phyloP scores from a whole-genome alignment of 202 grass and related monocot species.

The Thinopyrum obtusiflorum region DNA sequence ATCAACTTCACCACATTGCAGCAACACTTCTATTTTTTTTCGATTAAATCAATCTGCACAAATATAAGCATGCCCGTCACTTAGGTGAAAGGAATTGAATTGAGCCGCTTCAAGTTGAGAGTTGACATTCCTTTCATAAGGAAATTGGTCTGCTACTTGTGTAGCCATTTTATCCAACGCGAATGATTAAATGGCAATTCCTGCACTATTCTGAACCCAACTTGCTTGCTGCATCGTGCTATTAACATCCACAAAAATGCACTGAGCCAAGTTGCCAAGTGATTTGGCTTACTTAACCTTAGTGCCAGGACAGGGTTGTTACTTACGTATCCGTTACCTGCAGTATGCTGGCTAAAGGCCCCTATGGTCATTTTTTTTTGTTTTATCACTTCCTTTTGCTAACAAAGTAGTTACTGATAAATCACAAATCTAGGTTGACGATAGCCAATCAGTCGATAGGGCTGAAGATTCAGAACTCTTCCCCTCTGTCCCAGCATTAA shows the following conservation, averaged over 20 bases:
- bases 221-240: not conserved
- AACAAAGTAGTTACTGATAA: not conserved
- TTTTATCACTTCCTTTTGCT: constrained; percentile 19
- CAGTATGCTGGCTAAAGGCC: not conserved
- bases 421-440: constrained; percentile 53
- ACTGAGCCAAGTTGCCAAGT: not conserved
- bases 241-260: not conserved
- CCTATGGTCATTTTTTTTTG: not conserved
- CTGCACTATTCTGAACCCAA: not conserved
- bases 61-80: not conserved
- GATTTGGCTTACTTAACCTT: not conserved
- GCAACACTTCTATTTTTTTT: not conserved
- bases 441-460: constrained; percentile 39
- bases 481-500: constrained; percentile 56
- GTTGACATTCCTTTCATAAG: not conserved
- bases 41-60: not conserved
- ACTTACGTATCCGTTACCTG: not conserved
- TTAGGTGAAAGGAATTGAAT: not conserved
- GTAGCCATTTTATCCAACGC: not conserved
- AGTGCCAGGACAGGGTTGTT: not conserved
- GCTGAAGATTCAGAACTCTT: constrained; percentile 56
- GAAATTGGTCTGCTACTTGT: not conserved
- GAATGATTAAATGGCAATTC: not conserved
- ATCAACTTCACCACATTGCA: not conserved
- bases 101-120: not conserved